Percentiles rank a stretch among this genome's conserved stretches.
phyloP scores from a whole-genome alignment of 2,329 filamentous ascomycete genomes.

The Penicillium hesseltinei region DNA sequence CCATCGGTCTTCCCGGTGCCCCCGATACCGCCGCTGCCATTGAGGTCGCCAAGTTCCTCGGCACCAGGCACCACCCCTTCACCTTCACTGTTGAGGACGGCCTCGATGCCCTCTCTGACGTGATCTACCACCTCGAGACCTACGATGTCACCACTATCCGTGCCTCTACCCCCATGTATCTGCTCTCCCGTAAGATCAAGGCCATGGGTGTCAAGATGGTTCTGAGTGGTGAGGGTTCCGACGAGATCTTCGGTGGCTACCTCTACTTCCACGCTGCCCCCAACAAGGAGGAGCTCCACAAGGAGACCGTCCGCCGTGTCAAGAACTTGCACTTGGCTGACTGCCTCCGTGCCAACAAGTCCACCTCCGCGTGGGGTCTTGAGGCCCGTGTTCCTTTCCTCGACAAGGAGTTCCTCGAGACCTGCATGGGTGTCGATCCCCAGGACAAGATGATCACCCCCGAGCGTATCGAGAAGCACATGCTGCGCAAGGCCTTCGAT shows the following conservation, averaged over 20 bases:
- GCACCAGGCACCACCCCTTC: constrained; percentile 96
- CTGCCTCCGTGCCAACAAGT: constrained; percentile 98
- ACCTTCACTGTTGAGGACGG: constrained; percentile 98
- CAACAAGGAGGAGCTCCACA: constrained; percentile 87
- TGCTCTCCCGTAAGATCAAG: constrained; percentile 98
- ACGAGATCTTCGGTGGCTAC: constrained; percentile 98
- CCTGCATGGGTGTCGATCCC: constrained; percentile 90
- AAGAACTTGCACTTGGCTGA: constrained; percentile 97
- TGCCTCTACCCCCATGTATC: constrained; percentile 97
- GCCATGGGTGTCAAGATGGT: constrained; percentile 99
- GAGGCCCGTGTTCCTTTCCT: constrained; percentile 97
- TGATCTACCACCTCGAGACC: constrained; percentile 96
- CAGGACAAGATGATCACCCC: constrained; percentile 92
- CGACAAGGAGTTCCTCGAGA: constrained; percentile 94
- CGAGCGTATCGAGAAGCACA: constrained; percentile 93
- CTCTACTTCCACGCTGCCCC: constrained; percentile 97
- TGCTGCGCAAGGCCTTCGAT: constrained; percentile 96
- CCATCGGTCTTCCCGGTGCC: constrained; percentile 88
- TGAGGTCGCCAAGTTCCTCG: constrained; percentile 93
- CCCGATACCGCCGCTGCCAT: constrained; percentile 89
- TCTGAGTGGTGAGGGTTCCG: constrained; percentile 89
- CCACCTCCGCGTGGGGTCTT: constrained; percentile 94
- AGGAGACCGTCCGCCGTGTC: constrained; percentile 88
- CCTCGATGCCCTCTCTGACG: constrained; percentile 92
- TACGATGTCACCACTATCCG: constrained; percentile 99